phyloP scores from a whole-genome alignment of 177 flowering plant genomes.

The Vitis hybrid region DNA sequence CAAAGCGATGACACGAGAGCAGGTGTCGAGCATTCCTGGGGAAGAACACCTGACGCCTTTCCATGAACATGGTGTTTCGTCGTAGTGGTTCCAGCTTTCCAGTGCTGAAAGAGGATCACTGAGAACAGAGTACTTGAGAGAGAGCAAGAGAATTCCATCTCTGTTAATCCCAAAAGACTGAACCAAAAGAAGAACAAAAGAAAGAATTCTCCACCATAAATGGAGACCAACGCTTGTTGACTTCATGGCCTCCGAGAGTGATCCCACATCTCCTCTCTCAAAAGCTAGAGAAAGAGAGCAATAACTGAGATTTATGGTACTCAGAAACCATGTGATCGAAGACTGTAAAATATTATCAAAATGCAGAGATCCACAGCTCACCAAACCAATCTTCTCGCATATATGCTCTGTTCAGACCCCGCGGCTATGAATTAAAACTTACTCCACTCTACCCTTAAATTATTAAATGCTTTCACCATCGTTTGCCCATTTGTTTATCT shows the following conservation, averaged over 20 bases:
- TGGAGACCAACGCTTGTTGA: constrained; percentile 22
- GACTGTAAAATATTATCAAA: neutral
- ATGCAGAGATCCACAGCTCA: constrained; percentile 21
- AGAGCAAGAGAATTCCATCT: constrained; percentile 66
- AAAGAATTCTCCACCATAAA: constrained; percentile 27
- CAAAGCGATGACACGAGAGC: constrained; percentile 43
- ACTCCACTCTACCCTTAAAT: neutral
- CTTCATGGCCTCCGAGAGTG: constrained; percentile 35
- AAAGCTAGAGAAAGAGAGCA: constrained; percentile 16
- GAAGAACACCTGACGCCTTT: constrained; percentile 54
- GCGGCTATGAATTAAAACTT: neutral
- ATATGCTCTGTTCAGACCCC: neutral
- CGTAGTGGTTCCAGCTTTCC: constrained; percentile 53
- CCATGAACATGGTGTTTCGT: constrained; percentile 79
- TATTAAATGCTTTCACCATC: constrained; percentile 12
- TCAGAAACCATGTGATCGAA: constrained; percentile 29
- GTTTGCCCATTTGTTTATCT: neutral
- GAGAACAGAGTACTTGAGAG: constrained; percentile 58
- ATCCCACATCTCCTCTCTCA: constrained; percentile 31
- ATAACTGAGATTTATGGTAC: constrained; percentile 34
- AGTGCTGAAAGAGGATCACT: constrained; percentile 58
- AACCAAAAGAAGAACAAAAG: constrained; percentile 17
- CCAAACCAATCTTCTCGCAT: constrained; percentile 12
- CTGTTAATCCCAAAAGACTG: constrained; percentile 39
- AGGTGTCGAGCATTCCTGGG: neutral